These are phyloP conservation scores for Ambrosia artemisiifolia DNA, from an alignment of 129 eudicot genomes.

Conservation along the genomic window DNA sequence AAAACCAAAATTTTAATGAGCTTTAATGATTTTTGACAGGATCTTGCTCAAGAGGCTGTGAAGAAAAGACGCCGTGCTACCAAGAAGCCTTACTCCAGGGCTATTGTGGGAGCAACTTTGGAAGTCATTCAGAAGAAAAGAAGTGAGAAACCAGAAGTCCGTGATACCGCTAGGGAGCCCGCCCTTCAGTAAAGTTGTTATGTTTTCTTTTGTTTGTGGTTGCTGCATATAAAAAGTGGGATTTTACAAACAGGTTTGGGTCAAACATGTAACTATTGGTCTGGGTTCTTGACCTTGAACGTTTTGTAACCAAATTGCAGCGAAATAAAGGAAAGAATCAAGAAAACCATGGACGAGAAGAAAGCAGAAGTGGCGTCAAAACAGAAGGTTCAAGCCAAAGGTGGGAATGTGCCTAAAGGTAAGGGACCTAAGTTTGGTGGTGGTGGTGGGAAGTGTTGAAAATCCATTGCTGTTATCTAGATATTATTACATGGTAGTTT, in stretches of 20 bases:
- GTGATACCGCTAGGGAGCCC: conserved; percentile 65
- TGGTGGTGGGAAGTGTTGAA: conserved; percentile 62
- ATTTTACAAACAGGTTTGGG: too few species aligned
- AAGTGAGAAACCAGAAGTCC: conserved; percentile 56
- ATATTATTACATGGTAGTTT: neutral
- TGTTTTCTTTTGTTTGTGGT: neutral
- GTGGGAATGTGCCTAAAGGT: conserved; percentile 38
- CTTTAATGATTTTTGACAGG: conserved; percentile 17
- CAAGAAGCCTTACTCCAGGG: conserved; percentile 63
- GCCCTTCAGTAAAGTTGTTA: conserved; percentile 44
- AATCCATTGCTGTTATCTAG: neutral
- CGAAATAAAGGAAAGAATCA: conserved; percentile 62
- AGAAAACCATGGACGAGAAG: conserved; percentile 65
- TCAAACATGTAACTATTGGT: neutral
- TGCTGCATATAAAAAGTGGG: neutral
- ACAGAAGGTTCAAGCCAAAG: conserved; percentile 39
- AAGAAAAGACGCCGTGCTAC: conserved; percentile 57
- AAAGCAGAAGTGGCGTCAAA: conserved; percentile 53
- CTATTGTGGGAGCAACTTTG: conserved; percentile 66
- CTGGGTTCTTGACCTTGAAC: neutral
- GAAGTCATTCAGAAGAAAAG: conserved; percentile 67
- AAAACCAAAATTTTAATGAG: neutral
- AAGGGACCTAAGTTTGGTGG: conserved; percentile 57
- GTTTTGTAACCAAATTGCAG: conserved; percentile 12
- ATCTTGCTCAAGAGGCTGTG: conserved; percentile 52